A percentile compares a stretch with the other conserved stretches of the same genome.
These are phyloP conservation scores for Datisca glomerata DNA, from an alignment of 306 rosid genomes.

Conservation along the genomic window DNA sequence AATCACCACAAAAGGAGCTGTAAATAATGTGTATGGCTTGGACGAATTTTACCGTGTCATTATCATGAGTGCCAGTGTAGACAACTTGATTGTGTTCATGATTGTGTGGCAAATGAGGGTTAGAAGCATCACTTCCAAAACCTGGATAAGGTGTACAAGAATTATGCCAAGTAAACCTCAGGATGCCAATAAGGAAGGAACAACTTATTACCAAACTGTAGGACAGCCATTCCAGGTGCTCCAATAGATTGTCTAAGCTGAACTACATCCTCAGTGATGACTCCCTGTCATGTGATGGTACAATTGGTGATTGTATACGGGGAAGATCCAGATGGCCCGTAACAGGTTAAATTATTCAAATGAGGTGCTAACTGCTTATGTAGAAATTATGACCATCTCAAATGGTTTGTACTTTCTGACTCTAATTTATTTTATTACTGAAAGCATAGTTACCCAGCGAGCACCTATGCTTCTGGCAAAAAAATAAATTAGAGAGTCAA, in stretches of 20 bases:
- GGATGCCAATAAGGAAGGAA: background rate
- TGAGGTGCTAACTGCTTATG: no score
- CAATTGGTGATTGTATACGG: background rate
- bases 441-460: no score
- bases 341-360: no score
- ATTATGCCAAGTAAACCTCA: conserved; percentile 5
- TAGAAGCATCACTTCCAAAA: conserved; percentile 70
- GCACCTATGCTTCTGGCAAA: no score
- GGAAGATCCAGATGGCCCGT: no score
- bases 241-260: conserved; percentile 72
- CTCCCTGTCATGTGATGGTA: conserved; percentile 48
- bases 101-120: conserved; percentile 92
- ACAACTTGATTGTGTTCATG: conserved; percentile 89
- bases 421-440: no score
- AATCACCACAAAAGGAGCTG: background rate
- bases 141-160: conserved; percentile 21
- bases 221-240: conserved; percentile 99
- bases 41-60: conserved; percentile 66
- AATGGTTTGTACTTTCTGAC: no score
- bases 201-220: conserved; percentile 67
- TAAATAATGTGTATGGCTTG: background rate
- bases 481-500: no score
- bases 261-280: conserved; percentile 90
- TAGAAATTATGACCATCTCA: no score
- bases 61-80: conserved; percentile 93